Percentiles rank a stretch among this genome's conserved stretches.
Evolutionary conservation across 2,329 filamentous ascomycete species (phyloP).

Genomic region (Colletotrichum gloeosporioides): DNA sequence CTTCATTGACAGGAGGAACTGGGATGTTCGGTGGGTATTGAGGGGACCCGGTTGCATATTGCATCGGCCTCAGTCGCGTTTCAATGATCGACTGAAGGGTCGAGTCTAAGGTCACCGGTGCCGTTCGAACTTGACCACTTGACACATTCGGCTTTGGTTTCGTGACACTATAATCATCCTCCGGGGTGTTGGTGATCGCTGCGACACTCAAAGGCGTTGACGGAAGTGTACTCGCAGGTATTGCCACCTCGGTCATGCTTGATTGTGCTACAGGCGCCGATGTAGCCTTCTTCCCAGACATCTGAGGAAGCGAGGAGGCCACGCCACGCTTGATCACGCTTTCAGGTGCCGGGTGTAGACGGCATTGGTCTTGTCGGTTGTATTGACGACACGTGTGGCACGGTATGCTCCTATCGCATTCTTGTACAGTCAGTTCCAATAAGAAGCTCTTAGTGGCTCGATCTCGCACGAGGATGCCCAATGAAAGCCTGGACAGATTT

Average conservation of each 20-base stretch:
- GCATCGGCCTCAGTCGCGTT: neutral
- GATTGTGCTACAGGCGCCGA: neutral
- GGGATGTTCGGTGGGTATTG: neutral
- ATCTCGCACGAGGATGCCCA: neutral
- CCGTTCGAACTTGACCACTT: neutral
- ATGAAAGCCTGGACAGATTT: neutral
- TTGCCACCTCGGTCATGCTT: neutral
- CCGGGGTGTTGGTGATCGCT: neutral
- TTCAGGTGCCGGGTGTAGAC: constrained; percentile 28
- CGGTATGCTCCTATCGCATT: constrained; percentile 34
- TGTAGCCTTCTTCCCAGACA: neutral
- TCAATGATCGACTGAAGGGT: neutral
- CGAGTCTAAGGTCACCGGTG: neutral
- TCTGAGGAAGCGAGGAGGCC: neutral
- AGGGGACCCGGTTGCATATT: neutral
- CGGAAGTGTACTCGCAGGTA: neutral
- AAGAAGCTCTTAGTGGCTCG: neutral
- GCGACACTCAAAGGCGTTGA: neutral
- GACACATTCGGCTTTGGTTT: neutral
- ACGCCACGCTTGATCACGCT: neutral
- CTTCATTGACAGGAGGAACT: neutral
- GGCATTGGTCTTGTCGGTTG: constrained; percentile 32
- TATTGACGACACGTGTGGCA: constrained; percentile 35
- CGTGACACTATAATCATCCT: neutral
- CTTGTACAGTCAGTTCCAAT: neutral